Base-by-base conservation (phyloP, 768 basidiomycete species). In the Termitomyces sp. region DNA sequence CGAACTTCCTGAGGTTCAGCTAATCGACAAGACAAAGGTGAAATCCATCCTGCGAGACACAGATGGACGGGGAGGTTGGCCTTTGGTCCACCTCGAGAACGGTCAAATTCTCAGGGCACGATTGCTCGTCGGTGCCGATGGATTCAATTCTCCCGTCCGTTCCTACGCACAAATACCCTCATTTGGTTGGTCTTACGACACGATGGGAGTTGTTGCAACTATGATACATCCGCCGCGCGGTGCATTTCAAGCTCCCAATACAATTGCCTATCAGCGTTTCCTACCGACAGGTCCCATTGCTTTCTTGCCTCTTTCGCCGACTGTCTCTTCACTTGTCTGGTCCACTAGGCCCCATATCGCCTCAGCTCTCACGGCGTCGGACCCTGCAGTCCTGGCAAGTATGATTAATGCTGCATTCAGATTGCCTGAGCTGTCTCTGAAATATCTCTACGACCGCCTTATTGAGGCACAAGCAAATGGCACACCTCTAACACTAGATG, bases 381-480 rank as follows among this genome's bases (percentile, higher is more conserved):
- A 87, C 5, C 81, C 88, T 0, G 76, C 72, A 4, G 82, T 89
- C 18, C 72, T 98, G 47, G 73, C 79, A 11, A 74, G 71, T 47
- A 87, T 98, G 85, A 84, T 98, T 66, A 97, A 98, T 69, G 90
- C 89, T 18, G 95, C 91, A 6, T 98, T 95, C 77, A 83, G 93
- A 27, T 76, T 95, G 18, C 92, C 94, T 3, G 80, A 87, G 18
- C 65, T 86, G 11, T 91, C 92, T 2, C 67, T 96, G 48, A 76
- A 79, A 47, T 88, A 91, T 61, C 77, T 94, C 4, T 78, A 90
- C 55, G 65, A 76, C 27, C 76, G 81, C 58, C 77, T 94, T 49
- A 70, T 87, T 16, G 87, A 88, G 36, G 77, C 77, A 0, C 76
- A 83, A 45, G 63, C 68, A 5, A 60, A 70, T 3, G 82, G 82